phyloP scores from a whole-genome alignment of 2,329 filamentous ascomycete species.

The Colletotrichum gigasporum region DNA sequence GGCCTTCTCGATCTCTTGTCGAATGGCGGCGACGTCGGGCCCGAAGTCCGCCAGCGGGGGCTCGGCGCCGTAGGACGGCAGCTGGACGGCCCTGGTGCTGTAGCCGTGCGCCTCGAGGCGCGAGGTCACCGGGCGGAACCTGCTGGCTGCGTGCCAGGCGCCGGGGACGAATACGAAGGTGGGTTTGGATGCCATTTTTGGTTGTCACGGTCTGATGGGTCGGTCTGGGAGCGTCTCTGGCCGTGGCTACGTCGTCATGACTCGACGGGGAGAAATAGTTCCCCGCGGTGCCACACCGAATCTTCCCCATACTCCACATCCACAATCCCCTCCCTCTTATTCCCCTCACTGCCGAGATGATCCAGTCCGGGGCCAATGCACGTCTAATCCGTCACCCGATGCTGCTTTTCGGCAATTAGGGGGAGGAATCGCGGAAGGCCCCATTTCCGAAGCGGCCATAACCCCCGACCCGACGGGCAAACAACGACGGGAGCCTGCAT shows the following conservation, averaged over 20 bases:
- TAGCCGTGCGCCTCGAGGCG: conserved; percentile 9
- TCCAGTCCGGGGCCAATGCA: background rate
- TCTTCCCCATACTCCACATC: background rate
- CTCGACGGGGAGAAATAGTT: background rate
- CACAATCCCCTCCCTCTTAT: background rate
- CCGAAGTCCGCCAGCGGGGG: conserved; percentile 1
- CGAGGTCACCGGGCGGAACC: conserved; percentile 5
- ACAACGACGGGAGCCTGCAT: too few relatives aligned
- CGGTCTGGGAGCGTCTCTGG: background rate
- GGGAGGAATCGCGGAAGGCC: background rate
- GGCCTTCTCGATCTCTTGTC: conserved; percentile 39
- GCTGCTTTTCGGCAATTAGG: background rate
- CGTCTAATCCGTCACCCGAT: conserved; percentile 1
- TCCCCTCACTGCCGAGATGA: background rate
- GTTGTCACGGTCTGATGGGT: background rate
- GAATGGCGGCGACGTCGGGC: conserved; percentile 41
- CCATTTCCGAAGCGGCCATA: background rate
- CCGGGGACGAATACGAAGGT: conserved; percentile 56
- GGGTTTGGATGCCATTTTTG: conserved; percentile 23
- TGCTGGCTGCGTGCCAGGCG: conserved; percentile 51
- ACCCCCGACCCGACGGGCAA: conserved; percentile 4
- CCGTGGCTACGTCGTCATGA: background rate
- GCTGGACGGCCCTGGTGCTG: background rate
- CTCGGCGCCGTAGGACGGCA: conserved; percentile 1
- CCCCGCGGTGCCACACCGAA: background rate